Evolutionary conservation across 1,139 yeast species (phyloP).

Genomic region (Blastobotrys malaysiensis): DNA sequence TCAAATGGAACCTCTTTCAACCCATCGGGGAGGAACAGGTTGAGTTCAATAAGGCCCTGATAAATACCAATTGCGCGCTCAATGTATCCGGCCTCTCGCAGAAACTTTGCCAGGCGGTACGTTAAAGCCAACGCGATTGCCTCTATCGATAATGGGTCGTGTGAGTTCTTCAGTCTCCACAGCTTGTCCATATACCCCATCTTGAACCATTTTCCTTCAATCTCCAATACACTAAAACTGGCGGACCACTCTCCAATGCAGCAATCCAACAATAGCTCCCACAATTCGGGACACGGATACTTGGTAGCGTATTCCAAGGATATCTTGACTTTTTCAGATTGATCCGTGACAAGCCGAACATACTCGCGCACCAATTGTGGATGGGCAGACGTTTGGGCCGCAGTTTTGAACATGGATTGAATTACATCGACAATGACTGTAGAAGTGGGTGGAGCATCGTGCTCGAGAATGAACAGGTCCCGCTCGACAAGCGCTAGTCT

Average conservation of each 20-base stretch:
- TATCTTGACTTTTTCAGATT: background rate
- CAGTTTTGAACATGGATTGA: background rate
- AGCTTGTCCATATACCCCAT: conserved; percentile 3
- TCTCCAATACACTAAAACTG: background rate
- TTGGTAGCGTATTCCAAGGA: background rate
- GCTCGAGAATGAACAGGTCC: background rate
- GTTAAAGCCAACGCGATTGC: conserved; percentile 6
- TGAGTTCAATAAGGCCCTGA: conserved; percentile 19
- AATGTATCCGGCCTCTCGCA: conserved; percentile 19
- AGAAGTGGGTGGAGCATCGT: background rate
- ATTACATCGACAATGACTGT: background rate
- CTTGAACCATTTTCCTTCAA: background rate
- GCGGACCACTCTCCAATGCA: background rate
- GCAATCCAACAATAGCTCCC: background rate
- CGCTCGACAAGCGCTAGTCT: conserved; percentile 7
- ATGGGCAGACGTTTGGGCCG: background rate
- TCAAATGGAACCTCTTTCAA: background rate
- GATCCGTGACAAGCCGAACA: background rate
- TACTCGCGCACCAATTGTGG: background rate
- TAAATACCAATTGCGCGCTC: conserved; percentile 19
- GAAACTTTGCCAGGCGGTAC: conserved; percentile 11
- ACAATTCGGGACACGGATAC: background rate
- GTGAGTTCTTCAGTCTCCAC: conserved; percentile 2
- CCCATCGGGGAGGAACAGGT: conserved; percentile 14
- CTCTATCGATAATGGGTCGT: background rate